Base-by-base conservation (phyloP, 805 yeast genomes). In the Metschnikowia proteae region DNA sequence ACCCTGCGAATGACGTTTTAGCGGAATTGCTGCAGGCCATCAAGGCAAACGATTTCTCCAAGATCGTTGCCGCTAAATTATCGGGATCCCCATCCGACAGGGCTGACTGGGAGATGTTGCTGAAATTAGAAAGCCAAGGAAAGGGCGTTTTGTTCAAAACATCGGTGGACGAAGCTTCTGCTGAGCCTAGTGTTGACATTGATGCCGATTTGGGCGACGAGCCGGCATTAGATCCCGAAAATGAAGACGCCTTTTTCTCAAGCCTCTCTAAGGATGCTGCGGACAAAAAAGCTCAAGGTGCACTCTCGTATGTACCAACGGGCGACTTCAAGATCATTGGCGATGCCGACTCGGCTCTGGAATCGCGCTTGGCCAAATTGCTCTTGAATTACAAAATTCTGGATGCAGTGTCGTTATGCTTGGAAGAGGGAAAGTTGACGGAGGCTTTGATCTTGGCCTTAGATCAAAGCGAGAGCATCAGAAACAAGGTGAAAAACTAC, bases 391-490 rank as follows among this genome's bases (percentile, higher is more conserved):
- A 90, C 51, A 77, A 88, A 44, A 67, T 78, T 43, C 78, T 78
- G 11, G 72, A 76, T 26, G 97, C 97, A 1, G 82, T 88, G 9
- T 78, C 83, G 31, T 60, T 75, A 26, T 82, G 92, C 54, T 68
- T 94, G 51, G 74, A 81, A 39, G 77, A 80, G 32, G 85, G 79
- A 44, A 77, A 79, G 50, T 66, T 89, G 23, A 65, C 79, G 23
- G 98, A 94, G 63, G 97, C 98, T 3, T 76, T 91, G 56, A 71
- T 91, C 27, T 75, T 94, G 51, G 88, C 98, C 0, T 68, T 86
- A 60, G 81, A 82, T 58, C 88, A 84, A 3, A 65, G 82, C 13
- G 82, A 79, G 17, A 60, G 59, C 17, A 72, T 84, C 62, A 86
- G 86, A 56, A 75, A 79, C 46, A 80, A 81, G 57, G 97, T 85